phyloP scores from a whole-genome alignment of 495 filamentous ascomycete genomes.

The Hyaloscypha hepaticicola region DNA sequence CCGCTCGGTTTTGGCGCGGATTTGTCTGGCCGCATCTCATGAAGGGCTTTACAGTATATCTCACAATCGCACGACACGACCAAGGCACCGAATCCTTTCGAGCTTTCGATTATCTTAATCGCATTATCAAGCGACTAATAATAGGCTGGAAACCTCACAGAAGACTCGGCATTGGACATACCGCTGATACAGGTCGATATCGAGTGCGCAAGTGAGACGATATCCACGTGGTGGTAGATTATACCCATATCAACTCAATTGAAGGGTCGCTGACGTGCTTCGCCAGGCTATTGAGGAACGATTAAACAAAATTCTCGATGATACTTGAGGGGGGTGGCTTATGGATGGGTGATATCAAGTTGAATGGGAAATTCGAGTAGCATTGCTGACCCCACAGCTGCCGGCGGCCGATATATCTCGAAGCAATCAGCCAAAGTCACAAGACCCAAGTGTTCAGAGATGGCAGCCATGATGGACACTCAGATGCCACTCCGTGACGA shows the following conservation, averaged over 20 bases:
- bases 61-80: conserved; percentile 25
- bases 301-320: conserved; percentile 20
- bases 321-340: conserved; percentile 13
- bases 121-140: conserved; percentile 13
- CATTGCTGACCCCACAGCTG: conserved; percentile 21
- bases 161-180: conserved; percentile 8
- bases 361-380: conserved; percentile 28
- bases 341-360: conserved; percentile 26
- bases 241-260: conserved; percentile 13
- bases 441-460: conserved; percentile 19
- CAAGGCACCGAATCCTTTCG: conserved; percentile 22
- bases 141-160: conserved; percentile 6
- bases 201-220: conserved; percentile 29
- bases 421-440: conserved; percentile 19
- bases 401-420: conserved; percentile 30
- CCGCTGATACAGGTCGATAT: conserved; percentile 17
- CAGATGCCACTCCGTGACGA: conserved; percentile 30
- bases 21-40: conserved; percentile 15
- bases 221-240: conserved; percentile 31
- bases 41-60: conserved; percentile 25
- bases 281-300: conserved; percentile 7
- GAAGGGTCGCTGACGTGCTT: conserved; percentile 20
- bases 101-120: conserved; percentile 11
- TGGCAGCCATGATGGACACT: conserved; percentile 30
- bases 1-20: neutral